Conservation (phyloP, 2,329 filamentous ascomycete species). For the Aspergillus novoparasiticus region DNA sequence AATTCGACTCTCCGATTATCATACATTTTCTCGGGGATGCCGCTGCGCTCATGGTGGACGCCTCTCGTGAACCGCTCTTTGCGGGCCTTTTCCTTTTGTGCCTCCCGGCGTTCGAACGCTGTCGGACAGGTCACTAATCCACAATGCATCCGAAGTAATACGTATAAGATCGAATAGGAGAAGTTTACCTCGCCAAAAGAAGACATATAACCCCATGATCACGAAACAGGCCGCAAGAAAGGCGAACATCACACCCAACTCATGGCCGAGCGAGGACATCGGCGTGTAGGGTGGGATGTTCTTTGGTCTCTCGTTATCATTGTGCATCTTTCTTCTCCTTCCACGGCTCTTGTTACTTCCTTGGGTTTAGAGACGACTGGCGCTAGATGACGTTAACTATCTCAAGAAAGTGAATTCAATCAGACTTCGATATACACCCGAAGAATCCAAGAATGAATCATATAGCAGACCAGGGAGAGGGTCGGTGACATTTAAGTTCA, state of each 20-base stretch:
- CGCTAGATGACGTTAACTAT: not conserved
- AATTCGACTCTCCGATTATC: conserved; percentile 21
- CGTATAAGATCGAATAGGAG: not conserved
- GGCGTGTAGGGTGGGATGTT: conserved; percentile 31
- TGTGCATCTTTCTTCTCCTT: not conserved
- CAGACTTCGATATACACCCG: not conserved
- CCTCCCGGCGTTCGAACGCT: conserved; percentile 34
- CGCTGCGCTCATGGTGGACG: conserved; percentile 24
- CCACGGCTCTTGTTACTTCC: not conserved
- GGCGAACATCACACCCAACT: conserved; percentile 44
- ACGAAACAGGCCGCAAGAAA: conserved; percentile 38
- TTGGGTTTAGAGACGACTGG: not conserved
- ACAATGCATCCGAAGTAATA: no score
- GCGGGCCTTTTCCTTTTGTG: conserved; percentile 21
- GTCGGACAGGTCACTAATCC: not conserved
- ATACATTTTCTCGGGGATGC: conserved; percentile 31
- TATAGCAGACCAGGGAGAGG: not conserved
- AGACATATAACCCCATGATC: conserved; percentile 36
- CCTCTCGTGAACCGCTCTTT: conserved; percentile 13
- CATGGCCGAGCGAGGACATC: conserved; percentile 35
- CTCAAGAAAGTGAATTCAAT: not conserved
- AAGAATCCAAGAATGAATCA: not conserved
- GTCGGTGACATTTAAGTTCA: conserved; percentile 1
- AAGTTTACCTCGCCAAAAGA: conserved; percentile 38
- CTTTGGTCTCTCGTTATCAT: not conserved